These are phyloP conservation scores for Cucumis melo DNA, from an alignment of 306 rosid genomes.

Conservation along the genomic window DNA sequence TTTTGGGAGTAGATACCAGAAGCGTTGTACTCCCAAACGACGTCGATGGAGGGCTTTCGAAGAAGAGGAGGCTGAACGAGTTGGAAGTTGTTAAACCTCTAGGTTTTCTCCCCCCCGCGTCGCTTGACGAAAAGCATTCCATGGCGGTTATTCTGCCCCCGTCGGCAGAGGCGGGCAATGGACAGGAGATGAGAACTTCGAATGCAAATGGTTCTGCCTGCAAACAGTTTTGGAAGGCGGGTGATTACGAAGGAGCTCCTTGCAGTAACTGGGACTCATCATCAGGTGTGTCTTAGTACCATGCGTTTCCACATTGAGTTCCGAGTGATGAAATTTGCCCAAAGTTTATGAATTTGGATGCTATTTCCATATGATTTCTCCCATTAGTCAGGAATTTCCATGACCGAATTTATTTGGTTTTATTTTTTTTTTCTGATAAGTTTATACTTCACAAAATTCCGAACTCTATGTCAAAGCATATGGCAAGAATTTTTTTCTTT, in stretches of 20 bases:
- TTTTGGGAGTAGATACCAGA: not conserved
- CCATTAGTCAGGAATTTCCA: not conserved
- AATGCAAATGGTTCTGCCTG: not conserved
- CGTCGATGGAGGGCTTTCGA: conserved; percentile 9
- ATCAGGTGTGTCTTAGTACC: conserved; percentile 26
- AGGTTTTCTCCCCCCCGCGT: conserved; percentile 29
- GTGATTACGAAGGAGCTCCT: conserved; percentile 60
- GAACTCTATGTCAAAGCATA: not conserved
- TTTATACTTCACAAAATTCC: not conserved
- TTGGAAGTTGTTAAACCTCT: conserved; percentile 35
- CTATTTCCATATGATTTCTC: not conserved
- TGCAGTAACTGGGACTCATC: conserved; percentile 23
- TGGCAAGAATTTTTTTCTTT: not conserved
- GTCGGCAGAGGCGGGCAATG: not conserved
- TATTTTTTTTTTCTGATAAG: not conserved
- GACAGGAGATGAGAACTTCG: not conserved
- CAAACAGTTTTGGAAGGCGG: conserved; percentile 97
- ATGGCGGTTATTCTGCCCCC: conserved; percentile 5
- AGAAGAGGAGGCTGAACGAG: conserved; percentile 27
- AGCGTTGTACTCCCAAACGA: not conserved
- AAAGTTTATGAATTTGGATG: not conserved
- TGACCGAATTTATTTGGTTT: not conserved
- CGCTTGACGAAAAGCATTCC: not conserved
- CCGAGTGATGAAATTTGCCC: not conserved
- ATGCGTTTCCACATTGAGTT: not conserved